A percentile compares a stretch with the other conserved stretches of the same genome.
Evolutionary conservation across 805 yeast genomes (phyloP).

Genomic region (Sporopachydermia quercuum): DNA sequence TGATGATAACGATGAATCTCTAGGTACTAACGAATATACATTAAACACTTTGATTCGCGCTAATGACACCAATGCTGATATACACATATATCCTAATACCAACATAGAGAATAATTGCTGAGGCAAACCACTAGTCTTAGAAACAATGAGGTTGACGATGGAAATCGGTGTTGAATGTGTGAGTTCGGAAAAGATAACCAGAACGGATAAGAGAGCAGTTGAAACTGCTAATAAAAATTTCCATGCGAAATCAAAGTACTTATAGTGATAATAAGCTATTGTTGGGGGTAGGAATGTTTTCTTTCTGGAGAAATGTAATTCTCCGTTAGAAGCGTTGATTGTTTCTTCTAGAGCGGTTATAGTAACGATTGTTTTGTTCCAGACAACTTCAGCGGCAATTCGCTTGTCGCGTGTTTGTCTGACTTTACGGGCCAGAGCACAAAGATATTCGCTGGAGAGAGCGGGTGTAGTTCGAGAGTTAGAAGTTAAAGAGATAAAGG

Average conservation of each 20-base stretch:
- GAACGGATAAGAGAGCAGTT: constrained; percentile 29
- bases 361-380: constrained; percentile 31
- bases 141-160: constrained; percentile 36
- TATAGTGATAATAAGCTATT: constrained; percentile 25
- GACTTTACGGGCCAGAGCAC: constrained; percentile 35
- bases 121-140: constrained; percentile 22
- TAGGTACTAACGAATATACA: constrained; percentile 59
- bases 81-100: constrained; percentile 49
- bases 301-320: constrained; percentile 15
- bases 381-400: constrained; percentile 42
- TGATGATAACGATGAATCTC: constrained; percentile 59
- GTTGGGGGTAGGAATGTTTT: constrained; percentile 23
- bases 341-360: constrained; percentile 45
- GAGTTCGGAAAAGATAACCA: constrained; percentile 59
- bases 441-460: constrained; percentile 27
- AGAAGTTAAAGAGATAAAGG: no score
- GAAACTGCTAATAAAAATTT: constrained; percentile 29
- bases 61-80: constrained; percentile 50
- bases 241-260: constrained; percentile 29
- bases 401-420: constrained; percentile 36
- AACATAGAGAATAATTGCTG: constrained; percentile 26
- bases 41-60: constrained; percentile 58
- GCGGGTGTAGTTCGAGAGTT: no score
- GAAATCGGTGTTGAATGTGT: constrained; percentile 57
- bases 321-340: constrained; percentile 24